Evolutionary conservation across 345 rosid species (phyloP), one percentile per base, ranked within the genome.

Genomic region (Eucalyptus marginata): DNA sequence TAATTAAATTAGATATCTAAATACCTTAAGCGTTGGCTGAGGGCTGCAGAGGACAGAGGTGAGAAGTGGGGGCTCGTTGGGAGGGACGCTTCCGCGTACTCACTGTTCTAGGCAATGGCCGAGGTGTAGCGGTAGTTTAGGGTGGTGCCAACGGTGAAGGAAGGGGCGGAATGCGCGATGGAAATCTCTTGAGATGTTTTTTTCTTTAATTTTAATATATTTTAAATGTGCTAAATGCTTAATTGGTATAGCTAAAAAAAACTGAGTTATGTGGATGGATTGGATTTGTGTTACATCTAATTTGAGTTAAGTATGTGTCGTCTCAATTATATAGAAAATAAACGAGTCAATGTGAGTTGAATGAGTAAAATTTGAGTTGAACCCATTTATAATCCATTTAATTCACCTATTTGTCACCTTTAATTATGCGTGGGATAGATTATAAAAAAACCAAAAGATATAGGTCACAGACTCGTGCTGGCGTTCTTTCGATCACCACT

Each of bases 101-200:
- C 91, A 2, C 89, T 90, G 59, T 93, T 94, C n/a, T 92, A 92
- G 40, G 93, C 94, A 0, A 91, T 92, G 86, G 89, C 92, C 13
- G 93, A 88, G 10, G 89, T 94, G 51, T 13, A 93, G 22, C 16
- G 90, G 47, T 80, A 90, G 87, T 95, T 93, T 90, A 91, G 90
- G 89, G 90, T 95, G 44, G 93, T 96, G 31, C 94, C 95, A 5
- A 89, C 90, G 49, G 86, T 51, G 80, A 89, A 92, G 51, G 90
- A 91, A 3, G 50, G 56, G 43, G 86, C 87, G 59, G 87, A 87
- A 56, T 79, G 18, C 79, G 18, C 10, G 9, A 66, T 31, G 40
- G 40, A 15, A 66, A 66, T 66, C 18, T 31, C 10, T 31, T 17
- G 10, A 15, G 79, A 66, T 66, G 40, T 31, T 2, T 16, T 31